These are phyloP conservation scores for Ogataea glucozyma DNA, from an alignment of 805 yeast species.

Conservation along the genomic window DNA sequence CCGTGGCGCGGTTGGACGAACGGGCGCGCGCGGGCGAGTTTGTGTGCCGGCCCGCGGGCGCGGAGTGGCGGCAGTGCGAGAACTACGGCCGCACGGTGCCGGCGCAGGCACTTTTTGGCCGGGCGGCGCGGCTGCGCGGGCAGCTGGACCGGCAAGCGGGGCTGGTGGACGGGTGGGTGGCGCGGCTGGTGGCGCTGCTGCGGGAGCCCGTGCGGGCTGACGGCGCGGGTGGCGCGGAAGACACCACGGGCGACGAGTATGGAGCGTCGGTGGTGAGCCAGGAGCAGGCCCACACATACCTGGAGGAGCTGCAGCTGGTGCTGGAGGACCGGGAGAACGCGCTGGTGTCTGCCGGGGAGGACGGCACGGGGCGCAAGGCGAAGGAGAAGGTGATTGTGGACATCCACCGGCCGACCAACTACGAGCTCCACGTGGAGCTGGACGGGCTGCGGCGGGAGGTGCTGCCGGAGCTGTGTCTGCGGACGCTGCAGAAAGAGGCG, in stretches of 20 bases:
- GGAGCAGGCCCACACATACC: conserved; percentile 60
- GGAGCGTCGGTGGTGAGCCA: conserved; percentile 72
- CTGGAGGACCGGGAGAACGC: conserved; percentile 46
- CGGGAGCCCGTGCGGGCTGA: conserved; percentile 43
- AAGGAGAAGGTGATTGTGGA: conserved; percentile 16
- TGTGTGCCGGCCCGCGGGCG: not conserved
- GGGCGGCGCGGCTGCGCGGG: conserved; percentile 25
- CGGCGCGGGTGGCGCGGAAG: conserved; percentile 3
- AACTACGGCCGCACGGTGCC: conserved; percentile 22
- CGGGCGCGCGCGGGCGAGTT: conserved; percentile 17
- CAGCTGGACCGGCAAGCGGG: conserved; percentile 54
- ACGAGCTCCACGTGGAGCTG: conserved; percentile 34
- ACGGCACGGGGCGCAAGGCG: conserved; percentile 12
- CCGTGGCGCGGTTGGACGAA: conserved; percentile 26
- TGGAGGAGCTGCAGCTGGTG: conserved; percentile 53
- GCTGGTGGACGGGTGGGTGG: conserved; percentile 53
- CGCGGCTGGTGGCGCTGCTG: conserved; percentile 43
- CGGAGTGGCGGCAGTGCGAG: conserved; percentile 3
- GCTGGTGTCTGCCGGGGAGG: conserved; percentile 33
- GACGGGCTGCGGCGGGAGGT: conserved; percentile 34
- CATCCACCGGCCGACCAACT: conserved; percentile 25
- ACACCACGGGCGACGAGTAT: conserved; percentile 71
- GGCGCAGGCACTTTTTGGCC: conserved; percentile 26
- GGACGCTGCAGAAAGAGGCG: conserved; percentile 25
- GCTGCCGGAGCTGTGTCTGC: conserved; percentile 30